These are phyloP conservation scores for Neltuma alba DNA, from an alignment of 306 rosid genomes.

Conservation along the genomic window DNA sequence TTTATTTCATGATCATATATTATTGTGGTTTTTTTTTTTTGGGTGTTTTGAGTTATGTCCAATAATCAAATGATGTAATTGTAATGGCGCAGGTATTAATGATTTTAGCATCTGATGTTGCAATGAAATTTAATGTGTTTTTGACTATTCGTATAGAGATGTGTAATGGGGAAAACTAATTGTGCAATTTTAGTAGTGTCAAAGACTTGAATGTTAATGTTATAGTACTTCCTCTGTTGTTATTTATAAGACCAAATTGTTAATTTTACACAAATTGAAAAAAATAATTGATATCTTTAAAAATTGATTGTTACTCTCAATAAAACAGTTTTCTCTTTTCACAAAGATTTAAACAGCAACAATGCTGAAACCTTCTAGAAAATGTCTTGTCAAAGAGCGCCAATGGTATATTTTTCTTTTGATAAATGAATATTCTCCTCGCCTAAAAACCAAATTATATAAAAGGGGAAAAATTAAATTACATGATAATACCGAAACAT, in stretches of 20 bases:
- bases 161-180: too few relatives aligned
- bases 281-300: not conserved
- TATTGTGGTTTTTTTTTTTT: not conserved
- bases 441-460: not conserved
- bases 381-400: not conserved
- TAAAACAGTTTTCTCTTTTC: too few relatives aligned
- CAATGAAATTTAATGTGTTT: not conserved
- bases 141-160: too few relatives aligned
- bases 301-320: too few relatives aligned
- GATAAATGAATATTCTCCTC: not conserved
- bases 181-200: not conserved
- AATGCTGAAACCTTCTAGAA: not conserved
- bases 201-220: not conserved
- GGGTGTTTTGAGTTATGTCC: not conserved
- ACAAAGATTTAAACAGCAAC: not conserved
- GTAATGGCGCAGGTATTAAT: not conserved
- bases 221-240: not conserved
- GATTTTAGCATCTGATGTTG: not conserved
- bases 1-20: not conserved
- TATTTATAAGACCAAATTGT: too few relatives aligned
- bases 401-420: not conserved
- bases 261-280: not conserved
- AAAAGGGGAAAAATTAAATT: not conserved
- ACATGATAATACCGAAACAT: not conserved
- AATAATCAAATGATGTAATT: conserved; percentile 20